A percentile compares a stretch with the other conserved stretches of the same genome.
These are phyloP conservation scores for Neoscytalidium dimidiatum DNA, from an alignment of 2,329 filamentous ascomycete species.

Conservation along the genomic window DNA sequence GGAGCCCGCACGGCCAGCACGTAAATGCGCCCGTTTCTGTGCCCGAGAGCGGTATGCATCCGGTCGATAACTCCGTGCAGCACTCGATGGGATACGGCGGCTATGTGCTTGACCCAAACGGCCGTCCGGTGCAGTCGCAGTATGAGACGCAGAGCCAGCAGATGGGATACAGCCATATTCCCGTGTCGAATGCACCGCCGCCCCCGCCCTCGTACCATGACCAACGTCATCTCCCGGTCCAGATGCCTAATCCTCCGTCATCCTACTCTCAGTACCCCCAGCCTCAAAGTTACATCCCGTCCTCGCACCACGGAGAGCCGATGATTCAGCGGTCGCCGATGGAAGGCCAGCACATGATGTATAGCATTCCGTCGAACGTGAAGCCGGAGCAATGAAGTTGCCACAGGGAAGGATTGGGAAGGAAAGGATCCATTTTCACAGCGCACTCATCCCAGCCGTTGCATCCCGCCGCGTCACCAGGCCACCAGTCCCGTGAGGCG, in stretches of 20 bases:
- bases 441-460: slow-evolving; percentile 1
- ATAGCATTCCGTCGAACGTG: slow-evolving; percentile 42
- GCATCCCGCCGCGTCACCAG: slow-evolving; percentile 1
- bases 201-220: slow-evolving; percentile 37
- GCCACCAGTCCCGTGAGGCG: neutral
- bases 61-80: slow-evolving; percentile 18
- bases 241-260: slow-evolving; percentile 33
- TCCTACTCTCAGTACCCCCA: slow-evolving; percentile 26
- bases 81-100: slow-evolving; percentile 20
- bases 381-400: slow-evolving; percentile 35
- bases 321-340: slow-evolving; percentile 34
- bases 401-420: neutral
- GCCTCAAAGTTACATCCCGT: slow-evolving; percentile 25
- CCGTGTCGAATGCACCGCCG: slow-evolving; percentile 34
- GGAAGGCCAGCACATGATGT: slow-evolving; percentile 40
- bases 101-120: slow-evolving; percentile 40
- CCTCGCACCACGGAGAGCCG: slow-evolving; percentile 21
- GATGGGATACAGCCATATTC: slow-evolving; percentile 34
- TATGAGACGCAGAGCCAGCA: slow-evolving; percentile 34
- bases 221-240: slow-evolving; percentile 36
- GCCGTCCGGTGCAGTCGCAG: slow-evolving; percentile 42
- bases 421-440: neutral
- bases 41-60: slow-evolving; percentile 25
- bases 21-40: slow-evolving; percentile 37
- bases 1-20: slow-evolving; percentile 33